A percentile compares a stretch with the other conserved stretches of the same genome.
Conservation (phyloP, 352 stramenopile species). For the Thalassiosira ordinaria region DNA sequence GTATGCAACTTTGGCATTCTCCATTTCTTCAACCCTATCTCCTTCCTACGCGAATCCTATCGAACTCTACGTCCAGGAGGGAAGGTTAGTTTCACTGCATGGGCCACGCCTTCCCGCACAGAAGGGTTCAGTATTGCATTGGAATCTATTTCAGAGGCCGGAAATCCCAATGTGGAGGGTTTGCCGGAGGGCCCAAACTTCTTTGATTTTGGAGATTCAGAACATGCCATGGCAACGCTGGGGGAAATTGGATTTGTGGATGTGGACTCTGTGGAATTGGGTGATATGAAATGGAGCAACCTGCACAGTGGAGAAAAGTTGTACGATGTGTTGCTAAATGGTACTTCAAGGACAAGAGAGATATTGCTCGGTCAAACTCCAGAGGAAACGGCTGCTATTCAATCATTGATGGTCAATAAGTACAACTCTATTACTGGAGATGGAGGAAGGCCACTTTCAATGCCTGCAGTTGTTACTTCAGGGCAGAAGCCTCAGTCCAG, state of each 20-base stretch:
- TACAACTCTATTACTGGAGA: conserved; percentile 49
- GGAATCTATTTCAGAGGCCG: conserved; percentile 47
- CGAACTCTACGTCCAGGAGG: conserved; percentile 55
- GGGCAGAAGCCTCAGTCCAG: conserved; percentile 34
- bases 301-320: conserved; percentile 44
- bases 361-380: conserved; percentile 49
- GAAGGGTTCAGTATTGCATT: conserved; percentile 59
- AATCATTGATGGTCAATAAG: conserved; percentile 43
- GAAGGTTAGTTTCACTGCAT: conserved; percentile 58
- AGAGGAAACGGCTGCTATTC: conserved; percentile 35
- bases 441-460: conserved; percentile 35
- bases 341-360: conserved; percentile 58
- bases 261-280: conserved; percentile 38
- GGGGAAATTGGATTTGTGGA: conserved; percentile 48
- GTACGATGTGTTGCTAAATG: conserved; percentile 55
- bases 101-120: conserved; percentile 44
- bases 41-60: conserved; percentile 55
- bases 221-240: conserved; percentile 38
- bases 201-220: conserved; percentile 72
- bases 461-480: conserved; percentile 53
- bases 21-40: conserved; percentile 53
- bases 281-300: conserved; percentile 64
- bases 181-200: conserved; percentile 60
- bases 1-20: conserved; percentile 64
- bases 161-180: conserved; percentile 57